These are phyloP conservation scores for Purshia tridentata DNA, from an alignment of 306 rosid species.

Conservation along the genomic window DNA sequence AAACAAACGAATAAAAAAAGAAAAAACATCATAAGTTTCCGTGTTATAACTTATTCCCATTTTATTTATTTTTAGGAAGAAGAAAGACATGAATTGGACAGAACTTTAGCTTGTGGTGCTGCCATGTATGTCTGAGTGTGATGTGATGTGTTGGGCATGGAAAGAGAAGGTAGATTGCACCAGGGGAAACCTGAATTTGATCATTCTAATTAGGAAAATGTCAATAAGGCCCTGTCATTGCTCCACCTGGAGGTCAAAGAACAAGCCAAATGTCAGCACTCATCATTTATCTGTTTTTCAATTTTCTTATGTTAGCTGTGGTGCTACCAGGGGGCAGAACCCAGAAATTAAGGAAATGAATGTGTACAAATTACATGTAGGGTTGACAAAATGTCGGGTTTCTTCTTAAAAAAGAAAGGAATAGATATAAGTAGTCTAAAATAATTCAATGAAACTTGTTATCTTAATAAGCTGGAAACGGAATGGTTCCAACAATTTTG, in stretches of 20 bases:
- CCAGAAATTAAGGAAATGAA: neutral
- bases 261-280: slow-evolving; percentile 5
- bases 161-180: slow-evolving; percentile 4
- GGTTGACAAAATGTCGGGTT: slow-evolving; percentile 19
- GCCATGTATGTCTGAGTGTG: neutral
- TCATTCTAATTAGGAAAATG: slow-evolving; percentile 10
- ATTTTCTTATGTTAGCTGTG: neutral
- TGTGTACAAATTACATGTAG: neutral
- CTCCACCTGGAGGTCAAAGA: slow-evolving; percentile 53
- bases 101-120: slow-evolving; percentile 6
- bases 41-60: neutral
- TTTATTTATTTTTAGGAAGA: neutral
- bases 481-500: neutral
- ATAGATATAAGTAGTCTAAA: no score
- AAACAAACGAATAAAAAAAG: neutral
- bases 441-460: neutral
- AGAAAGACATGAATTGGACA: slow-evolving; percentile 2
- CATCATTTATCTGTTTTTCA: neutral
- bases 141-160: neutral
- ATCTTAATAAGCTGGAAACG: neutral
- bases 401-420: neutral
- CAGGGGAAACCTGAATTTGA: neutral
- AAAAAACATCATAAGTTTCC: no score
- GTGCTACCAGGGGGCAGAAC: neutral
- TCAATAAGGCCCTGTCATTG: slow-evolving; percentile 18